A percentile compares a stretch with the other conserved stretches of the same genome.
Evolutionary conservation across 2,329 filamentous ascomycete genomes (phyloP).

Genomic region (Myrmaecium sp.): DNA sequence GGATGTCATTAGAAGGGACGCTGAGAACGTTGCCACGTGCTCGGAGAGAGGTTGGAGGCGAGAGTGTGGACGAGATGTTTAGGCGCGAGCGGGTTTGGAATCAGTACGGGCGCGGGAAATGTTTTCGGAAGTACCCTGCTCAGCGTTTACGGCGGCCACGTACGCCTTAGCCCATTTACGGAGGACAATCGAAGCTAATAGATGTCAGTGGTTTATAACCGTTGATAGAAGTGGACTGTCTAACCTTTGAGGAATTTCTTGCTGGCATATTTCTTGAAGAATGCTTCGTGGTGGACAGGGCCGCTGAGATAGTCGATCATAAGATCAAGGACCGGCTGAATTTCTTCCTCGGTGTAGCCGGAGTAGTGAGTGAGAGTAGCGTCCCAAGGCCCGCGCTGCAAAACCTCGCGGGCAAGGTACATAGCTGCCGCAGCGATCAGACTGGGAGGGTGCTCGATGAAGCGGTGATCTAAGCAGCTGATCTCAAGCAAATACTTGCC

Average conservation of each 20-base stretch:
- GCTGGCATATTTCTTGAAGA: conserved; percentile 99
- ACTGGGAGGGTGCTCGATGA: conserved; percentile 78
- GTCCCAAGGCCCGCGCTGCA: conserved; percentile 87
- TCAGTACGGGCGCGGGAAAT: no score
- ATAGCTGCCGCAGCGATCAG: conserved; percentile 84
- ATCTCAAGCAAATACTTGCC: conserved; percentile 98
- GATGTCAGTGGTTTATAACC: conserved; percentile 7
- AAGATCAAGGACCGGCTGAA: conserved; percentile 76
- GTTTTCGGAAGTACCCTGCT: no score
- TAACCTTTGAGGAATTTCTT: conserved; percentile 98
- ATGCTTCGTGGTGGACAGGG: conserved; percentile 84
- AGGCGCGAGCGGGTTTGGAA: no score
- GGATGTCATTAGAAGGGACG: no score
- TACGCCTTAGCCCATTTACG: conserved; percentile 85
- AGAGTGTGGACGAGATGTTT: no score
- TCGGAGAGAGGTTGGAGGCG: no score
- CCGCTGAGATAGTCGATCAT: conserved; percentile 95
- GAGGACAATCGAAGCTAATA: conserved; percentile 69
- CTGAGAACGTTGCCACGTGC: no score
- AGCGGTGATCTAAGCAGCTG: conserved; percentile 83
- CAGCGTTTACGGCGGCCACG: no score
- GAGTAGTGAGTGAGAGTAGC: conserved; percentile 76
- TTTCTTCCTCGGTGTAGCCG: conserved; percentile 83
- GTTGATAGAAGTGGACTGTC: conserved; percentile 8
- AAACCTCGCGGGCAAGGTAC: conserved; percentile 81